Percentiles rank a stretch among this genome's conserved stretches.
Conservation (phyloP, 2,329 filamentous ascomycete genomes). For the Metarhizium anisopliae region DNA sequence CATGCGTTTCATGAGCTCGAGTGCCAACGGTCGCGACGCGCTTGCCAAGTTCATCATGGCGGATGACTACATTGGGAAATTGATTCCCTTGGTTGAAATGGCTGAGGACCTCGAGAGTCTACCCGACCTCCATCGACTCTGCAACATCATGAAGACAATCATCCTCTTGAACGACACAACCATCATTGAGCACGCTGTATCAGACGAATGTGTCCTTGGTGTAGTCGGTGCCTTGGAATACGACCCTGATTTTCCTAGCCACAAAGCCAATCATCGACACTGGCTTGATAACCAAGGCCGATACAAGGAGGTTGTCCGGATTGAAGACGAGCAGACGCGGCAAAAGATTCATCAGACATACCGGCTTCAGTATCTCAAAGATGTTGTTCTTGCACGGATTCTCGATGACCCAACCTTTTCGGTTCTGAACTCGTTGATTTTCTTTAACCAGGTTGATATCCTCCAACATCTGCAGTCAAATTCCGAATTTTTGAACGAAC, state of each 20-base stretch:
- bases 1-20: constrained; percentile 70
- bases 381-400: constrained; percentile 94
- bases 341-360: constrained; percentile 96
- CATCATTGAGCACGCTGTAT: constrained; percentile 90
- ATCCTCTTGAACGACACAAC: constrained; percentile 90
- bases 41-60: constrained; percentile 78
- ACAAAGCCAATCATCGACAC: constrained; percentile 94
- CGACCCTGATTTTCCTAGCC: constrained; percentile 93
- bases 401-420: constrained; percentile 97
- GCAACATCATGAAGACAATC: constrained; percentile 96
- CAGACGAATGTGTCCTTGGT: constrained; percentile 79
- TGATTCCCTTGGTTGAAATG: constrained; percentile 77
- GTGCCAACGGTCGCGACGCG: constrained; percentile 70
- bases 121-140: constrained; percentile 77
- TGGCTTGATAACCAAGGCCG: constrained; percentile 83
- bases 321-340: constrained; percentile 71
- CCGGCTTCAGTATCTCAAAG: constrained; percentile 91
- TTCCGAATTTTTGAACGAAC: constrained; percentile 65
- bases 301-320: constrained; percentile 93
- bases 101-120: constrained; percentile 89
- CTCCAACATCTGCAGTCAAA: constrained; percentile 90
- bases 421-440: constrained; percentile 94
- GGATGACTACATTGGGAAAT: constrained; percentile 78
- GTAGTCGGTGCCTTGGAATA: constrained; percentile 96
- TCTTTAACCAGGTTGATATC: constrained; percentile 98